Conservation (phyloP, 1,139 yeast genomes). For the Saccharomyces hybrid region DNA sequence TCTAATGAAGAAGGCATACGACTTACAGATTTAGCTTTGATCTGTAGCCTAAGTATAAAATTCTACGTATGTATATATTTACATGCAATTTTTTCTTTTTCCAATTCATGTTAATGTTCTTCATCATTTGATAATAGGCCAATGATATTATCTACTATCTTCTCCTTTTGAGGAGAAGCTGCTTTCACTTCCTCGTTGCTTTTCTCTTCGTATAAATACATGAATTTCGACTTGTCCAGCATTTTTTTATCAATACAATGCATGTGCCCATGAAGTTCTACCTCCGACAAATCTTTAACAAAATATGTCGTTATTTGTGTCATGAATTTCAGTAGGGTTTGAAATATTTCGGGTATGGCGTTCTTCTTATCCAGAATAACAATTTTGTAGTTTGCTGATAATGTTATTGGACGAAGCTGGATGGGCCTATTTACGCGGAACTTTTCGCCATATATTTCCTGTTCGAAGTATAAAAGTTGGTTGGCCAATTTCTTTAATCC, state of each 20-base stretch:
- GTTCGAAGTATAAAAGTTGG: neutral
- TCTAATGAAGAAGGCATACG: neutral
- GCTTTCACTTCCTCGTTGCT: constrained; percentile 4
- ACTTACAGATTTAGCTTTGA: neutral
- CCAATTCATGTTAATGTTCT: neutral
- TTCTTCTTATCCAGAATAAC: neutral
- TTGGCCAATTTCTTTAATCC: neutral
- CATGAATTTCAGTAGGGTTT: constrained; percentile 6
- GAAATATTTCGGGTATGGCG: neutral
- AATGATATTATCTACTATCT: neutral
- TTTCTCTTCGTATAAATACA: constrained; percentile 15
- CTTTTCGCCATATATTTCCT: neutral
- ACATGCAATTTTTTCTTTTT: neutral
- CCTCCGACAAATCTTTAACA: constrained; percentile 12
- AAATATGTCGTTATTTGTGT: constrained; percentile 14
- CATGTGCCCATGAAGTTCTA: constrained; percentile 9
- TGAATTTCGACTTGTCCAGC: constrained; percentile 17
- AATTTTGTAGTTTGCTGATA: neutral
- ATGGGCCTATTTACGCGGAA: neutral
- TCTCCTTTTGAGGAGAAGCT: constrained; percentile 3
- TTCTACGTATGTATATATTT: neutral
- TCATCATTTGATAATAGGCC: neutral
- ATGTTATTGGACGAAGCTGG: neutral
- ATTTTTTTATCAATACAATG: constrained; percentile 15
- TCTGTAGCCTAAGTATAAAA: neutral